Evolutionary conservation across 495 filamentous ascomycete species (phyloP).

Genomic region (Tricharina praecox): DNA sequence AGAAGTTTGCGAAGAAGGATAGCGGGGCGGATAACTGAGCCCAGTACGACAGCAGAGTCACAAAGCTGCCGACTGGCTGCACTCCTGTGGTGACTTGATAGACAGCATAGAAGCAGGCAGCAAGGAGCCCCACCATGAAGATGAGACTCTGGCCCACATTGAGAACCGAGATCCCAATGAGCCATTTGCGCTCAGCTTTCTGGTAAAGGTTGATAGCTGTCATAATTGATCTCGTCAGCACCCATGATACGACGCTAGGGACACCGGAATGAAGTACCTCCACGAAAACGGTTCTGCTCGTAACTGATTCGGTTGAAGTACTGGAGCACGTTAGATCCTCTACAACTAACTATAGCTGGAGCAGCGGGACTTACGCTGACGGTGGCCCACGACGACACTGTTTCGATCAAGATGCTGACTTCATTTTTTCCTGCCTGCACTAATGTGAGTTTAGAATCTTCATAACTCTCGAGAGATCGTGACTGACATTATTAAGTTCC

Average conservation of each 20-base stretch:
- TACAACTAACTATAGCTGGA: background rate
- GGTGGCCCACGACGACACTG: conserved; percentile 51
- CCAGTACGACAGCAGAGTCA: conserved; percentile 59
- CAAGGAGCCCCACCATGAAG: conserved; percentile 44
- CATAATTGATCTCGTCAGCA: background rate
- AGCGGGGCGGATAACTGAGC: conserved; percentile 41
- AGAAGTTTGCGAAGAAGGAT: conserved; percentile 44
- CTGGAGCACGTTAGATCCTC: conserved; percentile 15
- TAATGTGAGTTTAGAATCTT: background rate
- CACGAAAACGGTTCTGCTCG: conserved; percentile 44
- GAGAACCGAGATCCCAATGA: conserved; percentile 23
- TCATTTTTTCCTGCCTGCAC: conserved; percentile 36
- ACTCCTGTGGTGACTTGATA: conserved; percentile 42
- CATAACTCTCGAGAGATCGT: conserved; percentile 4
- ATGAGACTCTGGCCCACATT: conserved; percentile 41
- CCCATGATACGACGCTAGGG: background rate
- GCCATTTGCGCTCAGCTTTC: conserved; percentile 20
- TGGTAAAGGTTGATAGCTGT: conserved; percentile 26
- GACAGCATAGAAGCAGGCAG: conserved; percentile 48
- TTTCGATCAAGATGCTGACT: conserved; percentile 43
- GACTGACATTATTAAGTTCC: conserved; percentile 26
- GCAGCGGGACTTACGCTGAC: conserved; percentile 32
- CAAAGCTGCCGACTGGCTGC: conserved; percentile 50
- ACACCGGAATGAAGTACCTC: conserved; percentile 22
- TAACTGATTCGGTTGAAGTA: conserved; percentile 56